Evolutionary conservation across 2,329 filamentous ascomycete species (phyloP).

Genomic region (Metarhizium humberi): DNA sequence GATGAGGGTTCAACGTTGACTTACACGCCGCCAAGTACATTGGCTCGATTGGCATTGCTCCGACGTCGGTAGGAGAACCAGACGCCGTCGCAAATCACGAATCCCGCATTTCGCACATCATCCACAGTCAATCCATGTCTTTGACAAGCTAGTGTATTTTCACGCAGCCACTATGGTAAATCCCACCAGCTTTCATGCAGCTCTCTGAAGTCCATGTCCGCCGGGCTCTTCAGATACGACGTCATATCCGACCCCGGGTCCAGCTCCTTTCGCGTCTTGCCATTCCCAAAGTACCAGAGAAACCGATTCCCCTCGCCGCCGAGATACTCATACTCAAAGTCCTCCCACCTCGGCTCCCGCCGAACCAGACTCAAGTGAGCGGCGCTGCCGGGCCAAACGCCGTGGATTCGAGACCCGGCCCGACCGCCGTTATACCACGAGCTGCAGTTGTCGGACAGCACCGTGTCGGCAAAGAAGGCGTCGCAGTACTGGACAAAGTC

Average conservation of each 20-base stretch:
- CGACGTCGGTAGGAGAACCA: neutral
- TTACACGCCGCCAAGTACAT: neutral
- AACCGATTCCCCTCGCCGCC: slow-evolving; percentile 39
- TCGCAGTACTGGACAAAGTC: slow-evolving; percentile 54
- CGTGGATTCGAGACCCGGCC: slow-evolving; percentile 55
- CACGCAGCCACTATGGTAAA: neutral
- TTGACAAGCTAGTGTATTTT: neutral
- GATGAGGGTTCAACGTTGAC: slow-evolving; percentile 22
- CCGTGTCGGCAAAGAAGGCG: slow-evolving; percentile 44
- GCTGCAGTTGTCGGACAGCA: slow-evolving; percentile 53
- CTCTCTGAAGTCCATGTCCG: slow-evolving; percentile 48
- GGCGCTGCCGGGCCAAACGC: slow-evolving; percentile 61
- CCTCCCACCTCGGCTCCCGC: slow-evolving; percentile 45
- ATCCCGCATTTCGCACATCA: neutral
- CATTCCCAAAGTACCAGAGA: slow-evolving; percentile 58
- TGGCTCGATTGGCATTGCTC: neutral
- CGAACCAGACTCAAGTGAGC: slow-evolving; percentile 50
- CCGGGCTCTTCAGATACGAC: slow-evolving; percentile 48
- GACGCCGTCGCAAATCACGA: neutral
- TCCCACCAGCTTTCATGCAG: slow-evolving; percentile 61
- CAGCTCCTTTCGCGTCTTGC: slow-evolving; percentile 51
- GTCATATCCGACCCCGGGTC: slow-evolving; percentile 50
- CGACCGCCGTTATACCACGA: slow-evolving; percentile 64
- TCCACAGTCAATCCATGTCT: neutral
- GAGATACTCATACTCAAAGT: slow-evolving; percentile 41